Percentiles rank a stretch among this genome's conserved stretches.
Conservation (phyloP, 805 yeast species). For the Komagataella pseudopastoris region DNA sequence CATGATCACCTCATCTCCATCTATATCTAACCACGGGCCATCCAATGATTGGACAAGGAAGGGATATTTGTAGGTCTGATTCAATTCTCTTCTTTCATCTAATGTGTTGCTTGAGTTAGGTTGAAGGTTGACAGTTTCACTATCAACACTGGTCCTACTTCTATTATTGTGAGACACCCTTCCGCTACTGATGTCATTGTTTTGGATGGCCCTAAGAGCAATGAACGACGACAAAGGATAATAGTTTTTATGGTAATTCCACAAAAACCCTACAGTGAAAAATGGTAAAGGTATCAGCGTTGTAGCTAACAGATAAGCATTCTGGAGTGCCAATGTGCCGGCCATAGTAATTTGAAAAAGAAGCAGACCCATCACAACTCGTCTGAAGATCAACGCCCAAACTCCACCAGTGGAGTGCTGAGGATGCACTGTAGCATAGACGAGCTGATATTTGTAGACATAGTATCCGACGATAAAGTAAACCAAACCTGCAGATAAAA, state of each 20-base stretch:
- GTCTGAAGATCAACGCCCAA: constrained; percentile 82
- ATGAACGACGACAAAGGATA: constrained; percentile 75
- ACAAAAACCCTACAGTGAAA: constrained; percentile 47
- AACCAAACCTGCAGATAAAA: constrained; percentile 68
- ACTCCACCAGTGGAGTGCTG: constrained; percentile 96
- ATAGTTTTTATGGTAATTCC: constrained; percentile 73
- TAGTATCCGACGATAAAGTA: constrained; percentile 79
- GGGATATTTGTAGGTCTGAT: constrained; percentile 70
- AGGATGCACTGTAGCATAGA: constrained; percentile 86
- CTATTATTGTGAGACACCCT: background rate
- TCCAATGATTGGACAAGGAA: constrained; percentile 55
- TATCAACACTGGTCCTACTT: background rate
- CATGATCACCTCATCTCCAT: constrained; percentile 37
- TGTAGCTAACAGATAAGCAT: constrained; percentile 65
- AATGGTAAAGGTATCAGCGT: constrained; percentile 68
- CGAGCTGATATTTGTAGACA: constrained; percentile 81
- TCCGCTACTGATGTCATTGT: constrained; percentile 15
- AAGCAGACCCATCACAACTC: constrained; percentile 69
- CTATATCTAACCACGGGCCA: constrained; percentile 75
- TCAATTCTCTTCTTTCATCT: constrained; percentile 65
- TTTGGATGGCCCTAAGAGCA: constrained; percentile 70
- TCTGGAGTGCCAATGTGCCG: constrained; percentile 68
- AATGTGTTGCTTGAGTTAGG: constrained; percentile 21
- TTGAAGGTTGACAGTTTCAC: background rate
- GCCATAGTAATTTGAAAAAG: constrained; percentile 88